phyloP scores from a whole-genome alignment of 176 grass and related monocot genomes.

The Phoenix dactylifera region DNA sequence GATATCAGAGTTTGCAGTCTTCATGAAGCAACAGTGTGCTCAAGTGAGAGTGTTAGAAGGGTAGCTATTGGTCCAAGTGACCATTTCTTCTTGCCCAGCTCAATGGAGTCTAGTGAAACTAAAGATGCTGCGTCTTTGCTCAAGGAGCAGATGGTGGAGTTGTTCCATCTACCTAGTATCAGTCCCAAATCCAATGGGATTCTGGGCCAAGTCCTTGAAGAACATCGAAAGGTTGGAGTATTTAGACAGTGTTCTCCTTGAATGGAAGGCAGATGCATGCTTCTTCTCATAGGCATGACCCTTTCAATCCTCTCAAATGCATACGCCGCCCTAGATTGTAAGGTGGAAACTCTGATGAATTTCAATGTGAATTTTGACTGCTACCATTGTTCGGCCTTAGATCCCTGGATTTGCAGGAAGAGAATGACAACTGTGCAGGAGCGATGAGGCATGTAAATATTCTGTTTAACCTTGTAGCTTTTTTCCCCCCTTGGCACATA shows the following conservation, averaged over 20 bases:
- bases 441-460: too few relatives aligned
- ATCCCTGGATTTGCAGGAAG: too few relatives aligned
- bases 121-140: slow-evolving; percentile 44
- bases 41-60: slow-evolving; percentile 68
- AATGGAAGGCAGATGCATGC: slow-evolving; percentile 40
- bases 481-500: too few relatives aligned
- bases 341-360: too few relatives aligned
- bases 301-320: slow-evolving; percentile 78
- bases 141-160: slow-evolving; percentile 40
- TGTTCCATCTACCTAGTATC: slow-evolving; percentile 51
- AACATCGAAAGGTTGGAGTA: slow-evolving; percentile 88
- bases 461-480: too few relatives aligned
- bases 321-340: slow-evolving; percentile 72
- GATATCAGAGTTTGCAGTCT: slow-evolving; percentile 70
- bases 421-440: too few relatives aligned
- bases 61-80: slow-evolving; percentile 46
- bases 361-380: too few relatives aligned
- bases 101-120: slow-evolving; percentile 36
- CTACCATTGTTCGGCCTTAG: too few relatives aligned
- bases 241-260: slow-evolving; percentile 56
- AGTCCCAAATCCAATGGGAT: slow-evolving; percentile 58
- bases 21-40: slow-evolving; percentile 55
- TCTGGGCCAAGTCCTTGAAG: slow-evolving; percentile 70
- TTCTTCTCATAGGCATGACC: slow-evolving; percentile 35
- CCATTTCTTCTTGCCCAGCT: slow-evolving; percentile 64